phyloP scores from a whole-genome alignment of 192 early-diverging fungal genomes.

The Coemansia sp. region DNA sequence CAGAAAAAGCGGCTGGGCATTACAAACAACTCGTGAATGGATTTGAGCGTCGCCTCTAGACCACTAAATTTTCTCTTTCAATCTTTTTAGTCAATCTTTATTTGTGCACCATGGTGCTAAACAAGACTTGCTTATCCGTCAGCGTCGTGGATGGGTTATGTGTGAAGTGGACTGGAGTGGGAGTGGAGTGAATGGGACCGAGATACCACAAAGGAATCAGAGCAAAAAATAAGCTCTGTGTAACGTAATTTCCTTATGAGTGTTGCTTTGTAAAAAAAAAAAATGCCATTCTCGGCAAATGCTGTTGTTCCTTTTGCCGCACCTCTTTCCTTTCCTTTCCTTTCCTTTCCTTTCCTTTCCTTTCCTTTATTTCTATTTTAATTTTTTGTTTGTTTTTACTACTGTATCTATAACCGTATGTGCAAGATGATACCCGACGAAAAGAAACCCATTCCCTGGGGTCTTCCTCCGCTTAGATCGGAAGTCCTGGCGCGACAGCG shows the following conservation, averaged over 20 bases:
- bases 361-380: conserved; percentile 1
- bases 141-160: too few species aligned
- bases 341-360: background rate
- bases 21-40: conserved; percentile 8
- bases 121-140: too few species aligned
- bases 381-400: background rate
- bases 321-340: background rate
- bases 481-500: conserved; percentile 15
- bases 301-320: background rate
- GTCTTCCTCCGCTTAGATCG: conserved; percentile 46
- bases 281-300: background rate
- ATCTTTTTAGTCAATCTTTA: too few species aligned
- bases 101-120: too few species aligned
- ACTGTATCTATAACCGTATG: background rate
- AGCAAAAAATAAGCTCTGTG: too few species aligned
- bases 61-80: too few species aligned
- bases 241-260: too few species aligned
- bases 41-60: background rate
- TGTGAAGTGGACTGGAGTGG: too few species aligned
- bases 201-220: too few species aligned
- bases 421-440: conserved; percentile 49
- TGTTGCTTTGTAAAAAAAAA: background rate
- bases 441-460: conserved; percentile 51
- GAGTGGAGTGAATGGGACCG: too few species aligned
- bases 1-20: conserved; percentile 55